Evolutionary conservation across 371 early-diverging fungal genomes (phyloP).

Genomic region (Gilbertella persicaria): DNA sequence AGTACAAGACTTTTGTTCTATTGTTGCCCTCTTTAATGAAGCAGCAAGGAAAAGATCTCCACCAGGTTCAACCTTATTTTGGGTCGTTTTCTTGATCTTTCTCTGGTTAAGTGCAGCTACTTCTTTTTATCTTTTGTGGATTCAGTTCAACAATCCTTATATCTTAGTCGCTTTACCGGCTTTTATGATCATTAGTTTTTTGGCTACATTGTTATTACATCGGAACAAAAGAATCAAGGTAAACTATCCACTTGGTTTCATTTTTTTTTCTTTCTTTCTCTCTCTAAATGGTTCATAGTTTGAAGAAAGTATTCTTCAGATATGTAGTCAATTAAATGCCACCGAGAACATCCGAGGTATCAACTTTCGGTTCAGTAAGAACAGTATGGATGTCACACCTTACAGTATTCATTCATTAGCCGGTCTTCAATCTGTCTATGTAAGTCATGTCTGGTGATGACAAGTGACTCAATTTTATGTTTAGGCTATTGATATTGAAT

Average conservation of each 20-base stretch:
- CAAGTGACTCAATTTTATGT: neutral
- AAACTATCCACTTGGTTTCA: slow-evolving; percentile 1
- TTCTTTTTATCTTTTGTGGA: slow-evolving; percentile 25
- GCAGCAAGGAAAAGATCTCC: slow-evolving; percentile 25
- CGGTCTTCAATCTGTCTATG: slow-evolving; percentile 15
- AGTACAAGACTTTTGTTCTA: slow-evolving; percentile 31
- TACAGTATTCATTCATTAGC: slow-evolving; percentile 6
- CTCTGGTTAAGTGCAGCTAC: slow-evolving; percentile 28
- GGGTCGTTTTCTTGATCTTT: slow-evolving; percentile 18
- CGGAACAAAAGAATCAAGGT: slow-evolving; percentile 26
- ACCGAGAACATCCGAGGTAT: slow-evolving; percentile 53
- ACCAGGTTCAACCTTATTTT: slow-evolving; percentile 29
- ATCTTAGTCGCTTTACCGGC: slow-evolving; percentile 25
- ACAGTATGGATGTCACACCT: slow-evolving; percentile 19
- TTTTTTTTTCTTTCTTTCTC: slow-evolving; percentile 4
- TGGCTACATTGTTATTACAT: slow-evolving; percentile 28
- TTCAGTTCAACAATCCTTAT: slow-evolving; percentile 9
- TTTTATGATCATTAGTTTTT: slow-evolving; percentile 22
- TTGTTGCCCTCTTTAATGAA: slow-evolving; percentile 37
- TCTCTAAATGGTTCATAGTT: slow-evolving; percentile 43
- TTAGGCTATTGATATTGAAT: slow-evolving; percentile 36
- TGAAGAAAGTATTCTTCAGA: slow-evolving; percentile 36
- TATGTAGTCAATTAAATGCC: slow-evolving; percentile 47
- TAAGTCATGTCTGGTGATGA: neutral
- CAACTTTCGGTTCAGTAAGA: slow-evolving; percentile 39